Evolutionary conservation across 768 basidiomycete species (phyloP), one percentile per base, ranked within the genome.

Genomic region (Amanita phalloides): DNA sequence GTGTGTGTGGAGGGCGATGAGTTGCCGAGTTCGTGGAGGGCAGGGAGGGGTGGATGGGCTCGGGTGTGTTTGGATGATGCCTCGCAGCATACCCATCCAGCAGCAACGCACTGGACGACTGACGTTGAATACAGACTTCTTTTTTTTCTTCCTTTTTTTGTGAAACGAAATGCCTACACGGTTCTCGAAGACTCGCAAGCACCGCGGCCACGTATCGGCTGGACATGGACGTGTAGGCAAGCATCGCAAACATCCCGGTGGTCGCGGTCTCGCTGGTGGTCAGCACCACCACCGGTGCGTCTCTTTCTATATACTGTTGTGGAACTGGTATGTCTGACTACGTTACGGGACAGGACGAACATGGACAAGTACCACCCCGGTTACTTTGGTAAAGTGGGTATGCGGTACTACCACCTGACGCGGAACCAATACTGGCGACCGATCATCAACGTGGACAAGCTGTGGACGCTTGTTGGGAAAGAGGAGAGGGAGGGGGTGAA

Each of bases 361-460:
- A 90, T 95, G 66, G 93, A 95, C 73, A 95, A 95, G 75, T 97
- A 92, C 86, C 94, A 97, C 75, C 93, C 93, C 70, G 94, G 94
- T 89, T 97, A 97, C 91, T 98, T 95, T 70, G 94, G 94, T 78
- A 97, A 97, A 76, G 91, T 95, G 68, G 96, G 96, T 90, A 99
- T 99, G 95, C 84, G 96, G 67, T 85, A 86, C 71, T 99, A 87
- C 89, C 96, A 99, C 70, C 72, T 92, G 57, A 92, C 89, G 51
- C 85, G 84, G 71, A 96, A 96, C 71, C 70, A 77, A 60, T 77
- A 82, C 71, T 96, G 91, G 93, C 81, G 86, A 57, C 93, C 95
- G 17, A 87, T 86, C 67, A 90, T 99, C 85, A 99, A 99, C 76
- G 84, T 98, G 69, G 96, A 98, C 81, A 94, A 94, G 75, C 79